phyloP scores from a whole-genome alignment of 2,329 filamentous ascomycete species.

The Juglanconis oblonga region DNA sequence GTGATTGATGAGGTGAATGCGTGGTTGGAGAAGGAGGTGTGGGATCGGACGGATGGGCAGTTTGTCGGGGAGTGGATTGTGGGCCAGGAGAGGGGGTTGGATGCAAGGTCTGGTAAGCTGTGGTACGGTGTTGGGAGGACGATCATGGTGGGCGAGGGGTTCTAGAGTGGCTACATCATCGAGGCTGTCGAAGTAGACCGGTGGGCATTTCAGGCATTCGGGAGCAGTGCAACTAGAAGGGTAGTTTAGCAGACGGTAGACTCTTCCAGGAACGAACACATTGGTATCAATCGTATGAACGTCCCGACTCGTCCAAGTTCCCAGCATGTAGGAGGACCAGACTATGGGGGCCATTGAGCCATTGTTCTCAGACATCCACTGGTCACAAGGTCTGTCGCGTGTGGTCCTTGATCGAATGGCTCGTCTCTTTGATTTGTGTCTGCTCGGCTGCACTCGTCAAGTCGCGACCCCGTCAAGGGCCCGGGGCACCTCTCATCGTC shows the following conservation, averaged over 20 bases:
- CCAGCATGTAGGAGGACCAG: neutral
- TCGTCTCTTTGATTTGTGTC: slow-evolving; percentile 14
- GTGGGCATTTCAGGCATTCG: neutral
- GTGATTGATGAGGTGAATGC: slow-evolving; percentile 74
- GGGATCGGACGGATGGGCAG: slow-evolving; percentile 50
- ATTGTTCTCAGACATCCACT: neutral
- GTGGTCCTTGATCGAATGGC: neutral
- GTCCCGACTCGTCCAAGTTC: neutral
- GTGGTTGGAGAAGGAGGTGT: slow-evolving; percentile 70
- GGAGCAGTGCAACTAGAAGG: neutral
- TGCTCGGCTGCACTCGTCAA: slow-evolving; percentile 8
- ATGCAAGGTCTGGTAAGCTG: slow-evolving; percentile 69
- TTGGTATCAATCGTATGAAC: neutral
- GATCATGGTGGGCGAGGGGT: slow-evolving; percentile 61
- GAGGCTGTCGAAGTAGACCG: too few species aligned
- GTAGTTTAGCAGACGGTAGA: neutral
- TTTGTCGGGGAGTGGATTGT: slow-evolving; percentile 74
- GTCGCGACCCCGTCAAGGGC: slow-evolving; percentile 4
- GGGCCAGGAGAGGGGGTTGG: slow-evolving; percentile 80
- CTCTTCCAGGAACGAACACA: neutral
- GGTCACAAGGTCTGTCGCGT: neutral
- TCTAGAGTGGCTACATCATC: slow-evolving; percentile 33
- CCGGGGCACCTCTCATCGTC: slow-evolving; percentile 9
- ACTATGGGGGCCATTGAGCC: neutral
- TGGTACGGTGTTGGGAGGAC: slow-evolving; percentile 87